These are phyloP conservation scores for Vitis hybrid DNA, from an alignment of 177 flowering plant genomes.

Conservation along the genomic window DNA sequence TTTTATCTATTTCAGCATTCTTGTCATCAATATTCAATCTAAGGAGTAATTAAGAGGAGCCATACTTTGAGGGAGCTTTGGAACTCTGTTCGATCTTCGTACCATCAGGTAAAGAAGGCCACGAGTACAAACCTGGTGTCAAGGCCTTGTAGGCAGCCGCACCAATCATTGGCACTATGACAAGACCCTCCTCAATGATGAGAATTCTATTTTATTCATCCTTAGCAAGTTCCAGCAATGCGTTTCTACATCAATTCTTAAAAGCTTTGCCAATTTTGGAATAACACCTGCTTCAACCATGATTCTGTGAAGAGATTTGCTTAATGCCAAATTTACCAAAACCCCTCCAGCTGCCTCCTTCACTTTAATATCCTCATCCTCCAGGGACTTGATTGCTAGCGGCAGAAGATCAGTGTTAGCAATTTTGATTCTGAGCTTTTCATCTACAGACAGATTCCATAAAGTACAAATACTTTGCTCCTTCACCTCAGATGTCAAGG, in stretches of 20 bases:
- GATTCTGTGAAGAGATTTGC: slow-evolving; percentile 48
- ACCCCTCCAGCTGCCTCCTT: slow-evolving; percentile 86
- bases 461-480: slow-evolving; percentile 75
- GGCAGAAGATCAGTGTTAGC: slow-evolving; percentile 55
- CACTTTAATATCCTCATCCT: slow-evolving; percentile 64
- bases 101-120: slow-evolving; percentile 94
- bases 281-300: slow-evolving; percentile 88
- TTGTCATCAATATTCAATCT: slow-evolving; percentile 61
- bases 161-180: slow-evolving; percentile 79
- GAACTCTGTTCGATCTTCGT: slow-evolving; percentile 54
- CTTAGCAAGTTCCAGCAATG: slow-evolving; percentile 68
- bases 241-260: slow-evolving; percentile 45
- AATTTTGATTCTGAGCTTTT: slow-evolving; percentile 58
- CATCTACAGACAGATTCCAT: slow-evolving; percentile 89
- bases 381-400: slow-evolving; percentile 55
- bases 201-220: slow-evolving; percentile 75
- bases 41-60: slow-evolving; percentile 77
- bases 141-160: slow-evolving; percentile 71
- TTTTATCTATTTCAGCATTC: slow-evolving; percentile 54
- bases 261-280: slow-evolving; percentile 69
- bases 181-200: slow-evolving; percentile 79
- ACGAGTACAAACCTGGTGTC: slow-evolving; percentile 55
- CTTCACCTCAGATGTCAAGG: slow-evolving; percentile 63
- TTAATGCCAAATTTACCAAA: slow-evolving; percentile 72
- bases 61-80: slow-evolving; percentile 61